phyloP scores from a whole-genome alignment of 345 rosid genomes.

The Hevea brasiliensis region DNA sequence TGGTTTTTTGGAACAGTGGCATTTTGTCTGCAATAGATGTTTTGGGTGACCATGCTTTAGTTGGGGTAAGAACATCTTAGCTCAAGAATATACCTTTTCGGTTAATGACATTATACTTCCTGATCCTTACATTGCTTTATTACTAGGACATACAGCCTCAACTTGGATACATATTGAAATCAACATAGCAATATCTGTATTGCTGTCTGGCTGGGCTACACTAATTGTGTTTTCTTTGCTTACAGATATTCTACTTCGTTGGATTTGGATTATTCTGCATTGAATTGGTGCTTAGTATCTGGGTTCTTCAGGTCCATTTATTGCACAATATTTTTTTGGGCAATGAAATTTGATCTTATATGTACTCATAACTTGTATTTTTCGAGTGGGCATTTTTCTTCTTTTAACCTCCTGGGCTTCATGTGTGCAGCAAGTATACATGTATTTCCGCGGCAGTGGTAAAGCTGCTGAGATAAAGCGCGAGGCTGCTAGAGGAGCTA shows the following conservation, averaged over 20 bases:
- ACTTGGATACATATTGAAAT: background rate
- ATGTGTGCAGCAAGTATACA: conserved; percentile 35
- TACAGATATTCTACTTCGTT: conserved; percentile 35
- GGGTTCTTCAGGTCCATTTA: conserved; percentile 36
- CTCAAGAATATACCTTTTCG: background rate
- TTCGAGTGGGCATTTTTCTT: background rate
- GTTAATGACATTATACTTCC: background rate
- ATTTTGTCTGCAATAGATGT: conserved; percentile 34
- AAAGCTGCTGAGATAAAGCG: conserved; percentile 35
- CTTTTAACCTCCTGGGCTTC: background rate
- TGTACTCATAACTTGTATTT: background rate
- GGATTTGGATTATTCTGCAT: conserved; percentile 37
- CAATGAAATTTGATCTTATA: background rate
- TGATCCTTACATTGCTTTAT: background rate
- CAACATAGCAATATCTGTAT: background rate
- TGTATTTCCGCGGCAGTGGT: conserved; percentile 39
- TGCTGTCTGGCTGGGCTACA: background rate
- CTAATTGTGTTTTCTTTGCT: background rate
- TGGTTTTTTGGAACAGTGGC: conserved; percentile 24
- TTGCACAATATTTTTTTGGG: background rate
- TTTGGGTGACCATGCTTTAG: conserved; percentile 12
- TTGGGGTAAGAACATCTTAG: conserved; percentile 27
- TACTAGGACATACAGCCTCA: background rate
- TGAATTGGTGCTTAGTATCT: conserved; percentile 28
- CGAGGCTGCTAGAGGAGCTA: conserved; percentile 37